Base-by-base conservation (phyloP, 1,139 yeast species). In the Pichia inconspicua region DNA sequence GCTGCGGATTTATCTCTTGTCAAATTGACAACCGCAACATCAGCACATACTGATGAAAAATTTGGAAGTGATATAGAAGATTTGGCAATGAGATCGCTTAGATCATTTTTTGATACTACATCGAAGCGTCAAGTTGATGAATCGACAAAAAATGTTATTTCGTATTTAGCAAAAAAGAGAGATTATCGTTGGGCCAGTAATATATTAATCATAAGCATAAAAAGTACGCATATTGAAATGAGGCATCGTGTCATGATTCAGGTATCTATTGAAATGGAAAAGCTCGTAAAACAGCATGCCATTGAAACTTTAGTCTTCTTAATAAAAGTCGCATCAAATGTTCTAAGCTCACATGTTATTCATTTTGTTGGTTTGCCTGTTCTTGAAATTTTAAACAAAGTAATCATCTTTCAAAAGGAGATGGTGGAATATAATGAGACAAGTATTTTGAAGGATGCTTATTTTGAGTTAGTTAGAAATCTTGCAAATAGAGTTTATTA, bases 301-400 rank as follows among this genome's bases (percentile, higher is more conserved):
- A 81, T 46, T 27, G 35, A 50, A 7, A 25, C 41, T n/a, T 37
- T 83, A 58, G 65, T 72, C 9, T 71, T 71, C 40, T 69, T 78
- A 40, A 72, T 86, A 11, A 68, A 70, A 44, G 66, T 80, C 51
- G 71, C 85, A n/a, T 71, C 84, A 22, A 81, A 84, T 1, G 68
- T 92, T 40, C 71, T 90, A n/a, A 75, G 84, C 1, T 83, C 95
- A 0, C 58, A 55, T 40, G 81, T 82, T 39, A 88, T 88, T 41
- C 87, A 84, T 61, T 80, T 90, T 77, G 83, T 89, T 54, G 97
- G 97, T 0, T 70, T 92, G 42, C 85, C 96, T 12, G 86, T 89
- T n/a, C 74, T 89, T 42, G 97, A 90, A 62, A 76, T 62, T 11
- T 83, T 53, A 72, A 86, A 63, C 78, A 78, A 78, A 44, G 66